A percentile compares a stretch with the other conserved stretches of the same genome.
These are phyloP conservation scores for Sarocladium kiliense DNA, from an alignment of 2,329 filamentous ascomycete genomes.

Conservation along the genomic window DNA sequence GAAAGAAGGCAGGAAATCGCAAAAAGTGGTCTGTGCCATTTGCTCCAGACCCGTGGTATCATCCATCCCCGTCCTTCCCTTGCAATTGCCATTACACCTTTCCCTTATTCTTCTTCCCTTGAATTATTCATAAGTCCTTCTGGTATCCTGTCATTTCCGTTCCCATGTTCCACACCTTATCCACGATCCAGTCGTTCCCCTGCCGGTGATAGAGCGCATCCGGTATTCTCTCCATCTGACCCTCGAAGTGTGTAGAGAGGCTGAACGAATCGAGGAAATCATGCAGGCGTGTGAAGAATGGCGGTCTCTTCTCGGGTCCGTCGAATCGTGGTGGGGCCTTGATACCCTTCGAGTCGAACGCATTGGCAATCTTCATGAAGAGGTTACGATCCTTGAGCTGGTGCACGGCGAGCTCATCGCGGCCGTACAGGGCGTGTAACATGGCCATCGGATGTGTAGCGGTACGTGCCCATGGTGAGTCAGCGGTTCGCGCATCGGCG, in stretches of 20 bases:
- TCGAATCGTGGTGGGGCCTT: constrained; percentile 12
- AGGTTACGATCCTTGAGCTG: constrained; percentile 20
- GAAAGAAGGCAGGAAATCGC: not conserved
- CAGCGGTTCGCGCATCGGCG: constrained; percentile 20
- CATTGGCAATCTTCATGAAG: constrained; percentile 23
- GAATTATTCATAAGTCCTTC: not conserved
- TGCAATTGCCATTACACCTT: too few species aligned
- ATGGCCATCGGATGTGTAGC: constrained; percentile 18
- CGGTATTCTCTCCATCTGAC: not conserved
- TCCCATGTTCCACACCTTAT: constrained; percentile 3
- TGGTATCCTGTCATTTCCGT: not conserved
- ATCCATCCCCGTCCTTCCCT: too few species aligned
- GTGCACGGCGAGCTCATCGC: constrained; percentile 21
- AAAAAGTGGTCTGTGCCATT: not conserved
- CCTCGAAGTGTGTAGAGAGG: not conserved
- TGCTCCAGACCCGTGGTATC: not conserved
- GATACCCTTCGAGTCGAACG: constrained; percentile 23
- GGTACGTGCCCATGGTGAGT: constrained; percentile 22
- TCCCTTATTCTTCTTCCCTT: too few species aligned
- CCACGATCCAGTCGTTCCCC: not conserved
- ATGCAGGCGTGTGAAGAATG: constrained; percentile 15
- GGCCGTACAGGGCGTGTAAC: constrained; percentile 19
- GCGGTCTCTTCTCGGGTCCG: constrained; percentile 9
- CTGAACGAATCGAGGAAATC: constrained; percentile 16
- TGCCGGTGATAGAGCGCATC: not conserved